A percentile compares a stretch with the other conserved stretches of the same genome.
These are phyloP conservation scores for Ogataea sp. DNA, from an alignment of 805 yeast species.

Conservation along the genomic window DNA sequence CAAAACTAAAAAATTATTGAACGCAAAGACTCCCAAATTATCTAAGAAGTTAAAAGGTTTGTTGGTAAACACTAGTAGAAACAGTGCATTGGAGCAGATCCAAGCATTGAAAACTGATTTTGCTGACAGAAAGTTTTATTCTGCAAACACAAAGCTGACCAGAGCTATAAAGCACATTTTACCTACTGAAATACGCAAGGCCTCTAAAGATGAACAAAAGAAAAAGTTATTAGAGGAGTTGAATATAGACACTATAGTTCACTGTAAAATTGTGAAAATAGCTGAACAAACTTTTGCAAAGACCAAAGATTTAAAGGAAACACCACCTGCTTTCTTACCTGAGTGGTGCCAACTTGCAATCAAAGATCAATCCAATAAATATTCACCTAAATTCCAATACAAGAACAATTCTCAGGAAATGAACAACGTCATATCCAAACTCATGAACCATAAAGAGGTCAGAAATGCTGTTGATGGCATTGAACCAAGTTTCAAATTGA, in stretches of 20 bases:
- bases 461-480: slow-evolving; percentile 21
- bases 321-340: slow-evolving; percentile 31
- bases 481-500: slow-evolving; percentile 17
- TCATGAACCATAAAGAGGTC: slow-evolving; percentile 37
- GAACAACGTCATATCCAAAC: slow-evolving; percentile 39
- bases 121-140: slow-evolving; percentile 42
- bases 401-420: slow-evolving; percentile 29
- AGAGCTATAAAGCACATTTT: slow-evolving; percentile 25
- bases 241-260: slow-evolving; percentile 3
- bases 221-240: background rate
- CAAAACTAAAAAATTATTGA: slow-evolving; percentile 37
- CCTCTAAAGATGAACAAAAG: slow-evolving; percentile 1
- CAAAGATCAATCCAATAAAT: slow-evolving; percentile 21
- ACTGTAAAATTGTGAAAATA: slow-evolving; percentile 10
- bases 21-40: slow-evolving; percentile 36
- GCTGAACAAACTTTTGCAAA: slow-evolving; percentile 18
- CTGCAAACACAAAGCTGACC: slow-evolving; percentile 31
- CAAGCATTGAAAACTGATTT: slow-evolving; percentile 33
- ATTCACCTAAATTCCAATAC: slow-evolving; percentile 42
- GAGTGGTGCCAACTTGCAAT: slow-evolving; percentile 21
- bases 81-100: slow-evolving; percentile 39
- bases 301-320: slow-evolving; percentile 21
- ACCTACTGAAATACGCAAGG: background rate
- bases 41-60: slow-evolving; percentile 11
- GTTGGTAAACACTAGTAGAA: slow-evolving; percentile 30